These are phyloP conservation scores for Asterophora lycoperdoides DNA, from an alignment of 768 basidiomycete genomes.

Conservation along the genomic window DNA sequence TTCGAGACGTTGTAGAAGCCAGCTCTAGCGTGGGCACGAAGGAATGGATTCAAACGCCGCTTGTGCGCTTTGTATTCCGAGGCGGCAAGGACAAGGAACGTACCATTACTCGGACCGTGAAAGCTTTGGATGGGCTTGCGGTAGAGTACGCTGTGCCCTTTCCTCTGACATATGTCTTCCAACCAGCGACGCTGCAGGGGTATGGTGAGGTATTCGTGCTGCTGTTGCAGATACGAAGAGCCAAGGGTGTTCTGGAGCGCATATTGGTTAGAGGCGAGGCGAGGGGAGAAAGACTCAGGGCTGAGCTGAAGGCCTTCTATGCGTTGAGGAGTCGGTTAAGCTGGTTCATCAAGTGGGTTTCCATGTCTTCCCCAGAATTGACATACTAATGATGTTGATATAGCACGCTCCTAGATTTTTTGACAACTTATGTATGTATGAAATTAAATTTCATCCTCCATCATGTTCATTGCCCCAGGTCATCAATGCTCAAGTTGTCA, in stretches of 20 bases:
- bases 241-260: slow-evolving; percentile 66
- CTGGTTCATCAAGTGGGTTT: slow-evolving; percentile 82
- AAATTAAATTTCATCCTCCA: neutral
- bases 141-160: slow-evolving; percentile 83
- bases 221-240: slow-evolving; percentile 67
- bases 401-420: slow-evolving; percentile 47
- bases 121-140: slow-evolving; percentile 58
- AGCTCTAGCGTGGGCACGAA: slow-evolving; percentile 34
- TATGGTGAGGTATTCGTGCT: slow-evolving; percentile 71
- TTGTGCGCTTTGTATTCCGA: slow-evolving; percentile 69
- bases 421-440: slow-evolving; percentile 65
- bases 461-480: slow-evolving; percentile 41
- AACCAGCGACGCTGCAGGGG: slow-evolving; percentile 45
- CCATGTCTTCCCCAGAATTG: neutral
- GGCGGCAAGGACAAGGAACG: slow-evolving; percentile 44
- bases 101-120: slow-evolving; percentile 50
- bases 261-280: slow-evolving; percentile 59
- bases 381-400: neutral
- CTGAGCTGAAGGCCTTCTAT: slow-evolving; percentile 66
- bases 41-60: slow-evolving; percentile 60
- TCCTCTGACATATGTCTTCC: slow-evolving; percentile 76
- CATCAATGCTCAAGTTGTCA: slow-evolving; percentile 55
- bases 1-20: slow-evolving; percentile 60
- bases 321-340: slow-evolving; percentile 72
- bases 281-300: slow-evolving; percentile 28